Evolutionary conservation across 306 rosid genomes (phyloP), one percentile per base, ranked within the genome.

Genomic region (Vicia villosa): DNA sequence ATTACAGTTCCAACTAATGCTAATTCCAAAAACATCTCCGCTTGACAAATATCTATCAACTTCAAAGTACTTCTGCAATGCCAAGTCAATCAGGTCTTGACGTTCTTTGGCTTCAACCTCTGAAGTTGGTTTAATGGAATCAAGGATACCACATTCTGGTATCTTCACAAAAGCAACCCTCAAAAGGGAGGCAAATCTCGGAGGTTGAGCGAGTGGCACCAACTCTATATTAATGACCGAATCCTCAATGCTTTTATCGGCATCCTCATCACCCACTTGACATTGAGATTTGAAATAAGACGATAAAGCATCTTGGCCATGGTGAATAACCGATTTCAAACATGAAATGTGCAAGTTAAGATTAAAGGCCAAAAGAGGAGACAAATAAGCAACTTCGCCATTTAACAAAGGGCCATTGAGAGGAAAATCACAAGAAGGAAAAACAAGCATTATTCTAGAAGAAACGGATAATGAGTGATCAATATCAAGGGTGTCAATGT

Each of bases 91-190:
- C 86, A 91, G 78, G 65, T 85, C 88, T 73, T 88, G 96, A 43
- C 87, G 95, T 69, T 84, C 87, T 75, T 91, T 88, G 1, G 77
- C 78, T 76, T 94, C 96, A 73, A 86, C 15, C 16, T 70, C 74
- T 1, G 96, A 91, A 69, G 41, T 84, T 70, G 83, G 83, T 77
- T 70, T 87, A 26, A 94, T 76, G 62, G 95, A 80, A 66, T 88
- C 92, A 52, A 94, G 96, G 54, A 79, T 61, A 34, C 97, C 96
- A 74, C 89, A 85, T 69, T 83, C 81, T 0, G 96, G 97, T 56
- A 94, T 79, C 88, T 84, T 94, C 75, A 94, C 95, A 74, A 91
- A 94, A 42, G 91, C 84, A 75, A 81, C 86, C 86, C 96, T 88
- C 69, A 91, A 60, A 69, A 88, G 99, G 1, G 97, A 88, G 59